Percentiles rank a stretch among this genome's conserved stretches.
phyloP scores from a whole-genome alignment of 441 rosid species.

The Adansonia gregorii region DNA sequence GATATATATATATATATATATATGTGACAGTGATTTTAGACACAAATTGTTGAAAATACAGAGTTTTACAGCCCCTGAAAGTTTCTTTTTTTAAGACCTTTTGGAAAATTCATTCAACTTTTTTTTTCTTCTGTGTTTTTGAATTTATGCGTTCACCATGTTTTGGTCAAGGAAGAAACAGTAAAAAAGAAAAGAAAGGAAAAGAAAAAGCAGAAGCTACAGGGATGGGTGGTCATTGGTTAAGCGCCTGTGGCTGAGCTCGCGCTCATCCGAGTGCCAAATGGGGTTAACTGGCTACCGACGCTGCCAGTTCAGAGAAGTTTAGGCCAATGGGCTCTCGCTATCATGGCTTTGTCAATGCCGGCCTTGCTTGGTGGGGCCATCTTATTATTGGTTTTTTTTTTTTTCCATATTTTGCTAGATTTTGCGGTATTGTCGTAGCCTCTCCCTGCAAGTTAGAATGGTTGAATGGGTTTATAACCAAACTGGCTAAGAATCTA shows the following conservation, averaged over 20 bases:
- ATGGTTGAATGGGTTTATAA: no score
- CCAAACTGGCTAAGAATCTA: no score
- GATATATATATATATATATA: not conserved
- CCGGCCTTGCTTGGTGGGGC: not conserved
- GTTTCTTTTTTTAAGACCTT: not conserved
- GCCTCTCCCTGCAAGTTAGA: no score
- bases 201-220: not conserved
- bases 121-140: not conserved
- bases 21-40: not conserved
- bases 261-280: not conserved
- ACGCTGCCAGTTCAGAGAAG: conserved; percentile 11
- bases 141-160: not conserved
- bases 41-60: not conserved
- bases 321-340: not conserved
- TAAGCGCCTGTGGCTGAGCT: conserved; percentile 16
- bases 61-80: not conserved
- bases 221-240: no score
- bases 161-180: not conserved
- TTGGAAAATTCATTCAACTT: not conserved
- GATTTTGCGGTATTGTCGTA: no score
- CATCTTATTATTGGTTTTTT: not conserved
- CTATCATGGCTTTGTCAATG: not conserved
- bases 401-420: no score
- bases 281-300: conserved; percentile 13
- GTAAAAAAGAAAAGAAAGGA: not conserved